phyloP scores from a whole-genome alignment of 139 green algal species.

The Volvox reticuliferus region DNA sequence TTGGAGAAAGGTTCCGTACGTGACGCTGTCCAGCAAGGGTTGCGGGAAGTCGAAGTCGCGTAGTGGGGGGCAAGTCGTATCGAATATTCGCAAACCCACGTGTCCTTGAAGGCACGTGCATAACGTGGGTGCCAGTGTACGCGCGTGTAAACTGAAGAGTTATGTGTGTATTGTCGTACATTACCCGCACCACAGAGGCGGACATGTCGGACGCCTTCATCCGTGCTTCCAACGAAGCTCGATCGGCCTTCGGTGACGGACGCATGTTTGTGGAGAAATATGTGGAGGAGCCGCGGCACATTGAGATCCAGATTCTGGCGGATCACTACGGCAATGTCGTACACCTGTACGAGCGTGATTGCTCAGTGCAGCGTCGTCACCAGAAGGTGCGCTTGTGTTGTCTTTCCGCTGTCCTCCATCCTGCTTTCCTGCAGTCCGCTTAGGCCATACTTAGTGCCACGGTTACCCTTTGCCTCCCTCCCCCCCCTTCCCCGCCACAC shows the following conservation, averaged over 20 bases:
- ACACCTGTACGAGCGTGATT: constrained; percentile 97
- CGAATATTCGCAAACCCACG: no score
- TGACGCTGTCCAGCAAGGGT: no score
- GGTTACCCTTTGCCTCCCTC: no score
- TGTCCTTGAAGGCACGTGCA: no score
- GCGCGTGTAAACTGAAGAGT: background rate
- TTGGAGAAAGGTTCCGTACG: no score
- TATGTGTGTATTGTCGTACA: background rate
- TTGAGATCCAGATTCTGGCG: constrained; percentile 92
- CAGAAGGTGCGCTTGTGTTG: constrained; percentile 75
- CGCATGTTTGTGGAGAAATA: constrained; percentile 98
- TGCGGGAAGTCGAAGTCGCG: no score
- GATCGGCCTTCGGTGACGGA: constrained; percentile 94
- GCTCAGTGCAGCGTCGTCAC: constrained; percentile 97
- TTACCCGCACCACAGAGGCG: constrained; percentile 54
- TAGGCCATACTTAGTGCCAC: no score
- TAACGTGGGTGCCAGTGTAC: no score
- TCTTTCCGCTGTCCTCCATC: no score
- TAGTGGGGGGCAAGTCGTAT: no score
- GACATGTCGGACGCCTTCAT: constrained; percentile 88
- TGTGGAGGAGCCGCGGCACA: constrained; percentile 91
- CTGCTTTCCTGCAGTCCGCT: no score
- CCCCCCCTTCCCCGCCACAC: no score
- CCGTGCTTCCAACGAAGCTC: constrained; percentile 83
- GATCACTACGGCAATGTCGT: constrained; percentile 95